These are phyloP conservation scores for Forsythia viridissima DNA, from an alignment of 257 asterid genomes.

Conservation along the genomic window DNA sequence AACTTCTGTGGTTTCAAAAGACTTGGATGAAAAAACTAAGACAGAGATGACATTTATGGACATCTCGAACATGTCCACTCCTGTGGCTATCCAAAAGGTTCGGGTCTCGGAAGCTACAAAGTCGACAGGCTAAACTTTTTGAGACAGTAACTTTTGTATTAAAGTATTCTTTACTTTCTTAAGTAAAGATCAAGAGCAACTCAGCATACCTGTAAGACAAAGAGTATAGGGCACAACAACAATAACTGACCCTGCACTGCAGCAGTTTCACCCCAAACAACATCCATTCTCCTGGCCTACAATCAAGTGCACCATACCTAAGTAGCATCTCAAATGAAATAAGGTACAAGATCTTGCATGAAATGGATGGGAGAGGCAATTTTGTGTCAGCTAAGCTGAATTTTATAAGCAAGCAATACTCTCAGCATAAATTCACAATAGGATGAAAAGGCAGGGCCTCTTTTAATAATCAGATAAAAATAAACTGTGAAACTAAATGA, in stretches of 20 bases:
- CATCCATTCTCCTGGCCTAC: constrained; percentile 97
- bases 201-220: constrained; percentile 66
- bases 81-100: too few relatives aligned
- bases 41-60: too few relatives aligned
- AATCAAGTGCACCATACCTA: constrained; percentile 20
- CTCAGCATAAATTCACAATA: too few relatives aligned
- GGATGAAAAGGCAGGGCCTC: too few relatives aligned
- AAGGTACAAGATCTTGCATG: not conserved
- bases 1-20: not conserved
- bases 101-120: too few relatives aligned
- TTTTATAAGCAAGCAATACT: too few relatives aligned
- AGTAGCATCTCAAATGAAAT: constrained; percentile 12
- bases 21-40: not conserved
- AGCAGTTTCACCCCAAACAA: constrained; percentile 98
- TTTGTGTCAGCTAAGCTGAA: not conserved
- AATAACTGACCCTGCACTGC: constrained; percentile 92
- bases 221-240: constrained; percentile 71
- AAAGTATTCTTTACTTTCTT: not conserved
- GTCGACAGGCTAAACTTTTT: not conserved
- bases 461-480: not conserved
- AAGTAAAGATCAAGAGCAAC: too few relatives aligned
- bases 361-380: constrained; percentile 11
- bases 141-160: not conserved
- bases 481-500: not conserved
- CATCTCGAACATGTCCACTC: too few relatives aligned